Conservation (phyloP, 345 rosid genomes). For the Nasturtium officinale region DNA sequence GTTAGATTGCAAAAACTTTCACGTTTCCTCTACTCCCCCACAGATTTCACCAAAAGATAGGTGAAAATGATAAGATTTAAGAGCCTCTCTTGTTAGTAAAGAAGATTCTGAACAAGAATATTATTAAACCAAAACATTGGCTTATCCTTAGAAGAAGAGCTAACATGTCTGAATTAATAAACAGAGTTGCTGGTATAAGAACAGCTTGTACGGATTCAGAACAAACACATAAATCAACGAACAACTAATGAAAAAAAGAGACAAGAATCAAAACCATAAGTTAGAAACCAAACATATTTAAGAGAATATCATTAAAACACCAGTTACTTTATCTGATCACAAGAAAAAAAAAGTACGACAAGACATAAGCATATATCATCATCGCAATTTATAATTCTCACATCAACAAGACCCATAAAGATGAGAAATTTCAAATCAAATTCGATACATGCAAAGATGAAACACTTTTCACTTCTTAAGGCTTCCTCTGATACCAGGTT, state of each 20-base stretch:
- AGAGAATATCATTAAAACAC: constrained; percentile 7
- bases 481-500: constrained; percentile 64
- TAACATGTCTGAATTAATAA: not conserved
- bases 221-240: not conserved
- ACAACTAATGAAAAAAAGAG: not conserved
- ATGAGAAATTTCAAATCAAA: not conserved
- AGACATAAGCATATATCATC: constrained; percentile 23
- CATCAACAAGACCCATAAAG: constrained; percentile 26
- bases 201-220: not conserved
- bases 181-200: not conserved
- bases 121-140: not conserved
- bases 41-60: not conserved
- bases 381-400: constrained; percentile 22
- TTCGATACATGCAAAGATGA: not conserved
- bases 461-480: constrained; percentile 51
- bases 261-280: constrained; percentile 11
- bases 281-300: constrained; percentile 13
- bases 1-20: not conserved
- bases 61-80: not conserved
- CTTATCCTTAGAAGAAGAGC: not conserved
- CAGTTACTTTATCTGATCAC: constrained; percentile 28
- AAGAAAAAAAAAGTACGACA: constrained; percentile 8
- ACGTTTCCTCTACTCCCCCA: not conserved
- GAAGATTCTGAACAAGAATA: not conserved
- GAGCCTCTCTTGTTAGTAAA: not conserved